Evolutionary conservation across 495 filamentous ascomycete species (phyloP), one percentile per base, ranked within the genome.

Genomic region (Aspergillus wentii): DNA sequence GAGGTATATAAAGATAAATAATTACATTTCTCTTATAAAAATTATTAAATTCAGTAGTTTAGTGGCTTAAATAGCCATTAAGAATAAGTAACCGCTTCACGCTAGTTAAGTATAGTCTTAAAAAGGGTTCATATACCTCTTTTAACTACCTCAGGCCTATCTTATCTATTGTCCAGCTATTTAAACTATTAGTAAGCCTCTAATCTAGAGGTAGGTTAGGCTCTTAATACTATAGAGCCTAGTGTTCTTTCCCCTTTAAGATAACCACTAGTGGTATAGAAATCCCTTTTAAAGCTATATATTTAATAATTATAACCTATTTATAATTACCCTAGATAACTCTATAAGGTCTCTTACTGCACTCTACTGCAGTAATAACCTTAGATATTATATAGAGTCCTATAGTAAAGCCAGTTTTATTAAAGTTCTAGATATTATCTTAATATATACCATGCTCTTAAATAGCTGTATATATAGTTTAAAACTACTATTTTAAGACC

Each of bases 61-160:
- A 21, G 38, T 57, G 33, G 27, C 43, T 49, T 23, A 32, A 38
- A 44, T 57, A 46, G 5, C 43, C 35, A 35, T 62, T 43, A 18
- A 62, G 33, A 29, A 55, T 43, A 15, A 62, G 23, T 16, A 59
- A 40, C 17, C 42, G 43, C 18, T 52, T 36, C 17, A 15, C 7
- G 28, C 50, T 41, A 33, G 28, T 36, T 30, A 22, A 23, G 29
- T 33, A 19, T 6, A 8, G 32, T 35, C 27, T 31, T 16, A 41
- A 49, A 18, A 36, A 37, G 8, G 33, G 32, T 40, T 59, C 19
- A 46, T 58, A 54, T 11, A 40, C 18, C n/a, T 29, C 19, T 17
- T 33, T 36, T 11, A 59, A 20, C 47, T 32, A 59, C 5, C 21
- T 11, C 5, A 62, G 13, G 11, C 41, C 36, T 32, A 37, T 43